Evolutionary conservation across 768 basidiomycete species (phyloP).

Genomic region (Russula griseocarnosa): DNA sequence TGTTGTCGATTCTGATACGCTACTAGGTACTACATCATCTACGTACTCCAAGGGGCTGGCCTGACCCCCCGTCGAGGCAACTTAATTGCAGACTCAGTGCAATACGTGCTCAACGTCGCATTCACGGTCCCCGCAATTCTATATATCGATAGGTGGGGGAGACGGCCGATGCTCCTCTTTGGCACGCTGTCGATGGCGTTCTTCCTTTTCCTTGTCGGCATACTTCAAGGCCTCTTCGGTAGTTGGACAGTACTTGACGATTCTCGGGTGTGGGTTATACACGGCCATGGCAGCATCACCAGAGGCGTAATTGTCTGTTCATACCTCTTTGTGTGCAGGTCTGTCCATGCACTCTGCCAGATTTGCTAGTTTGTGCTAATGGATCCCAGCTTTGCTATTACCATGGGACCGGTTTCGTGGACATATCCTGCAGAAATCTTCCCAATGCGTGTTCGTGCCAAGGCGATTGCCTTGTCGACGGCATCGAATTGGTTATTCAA

Average conservation of each 20-base stretch:
- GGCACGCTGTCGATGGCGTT: constrained; percentile 69
- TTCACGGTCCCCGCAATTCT: constrained; percentile 47
- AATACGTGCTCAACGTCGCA: constrained; percentile 43
- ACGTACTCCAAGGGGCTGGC: constrained; percentile 75
- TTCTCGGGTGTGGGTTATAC: constrained; percentile 56
- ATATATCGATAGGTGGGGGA: constrained; percentile 77
- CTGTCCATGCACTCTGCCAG: not conserved
- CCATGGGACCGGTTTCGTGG: constrained; percentile 74
- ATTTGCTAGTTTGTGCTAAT: not conserved
- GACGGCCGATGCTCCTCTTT: constrained; percentile 66
- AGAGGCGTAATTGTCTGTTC: constrained; percentile 73
- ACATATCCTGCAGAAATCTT: constrained; percentile 50
- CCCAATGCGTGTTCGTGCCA: constrained; percentile 38
- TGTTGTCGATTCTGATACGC: not conserved
- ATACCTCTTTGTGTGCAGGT: constrained; percentile 66
- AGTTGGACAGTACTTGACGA: constrained; percentile 51
- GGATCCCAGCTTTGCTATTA: constrained; percentile 33
- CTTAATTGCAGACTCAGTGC: constrained; percentile 71
- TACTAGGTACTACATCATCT: constrained; percentile 53
- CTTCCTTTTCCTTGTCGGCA: constrained; percentile 75
- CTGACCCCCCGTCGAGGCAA: constrained; percentile 70
- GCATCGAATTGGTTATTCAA: constrained; percentile 47
- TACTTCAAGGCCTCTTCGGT: constrained; percentile 65
- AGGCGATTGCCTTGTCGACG: constrained; percentile 41
- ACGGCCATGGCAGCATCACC: constrained; percentile 50